Percentiles rank a stretch among this genome's conserved stretches.
These are phyloP conservation scores for Candida orba DNA, from an alignment of 805 yeast species.

Conservation along the genomic window DNA sequence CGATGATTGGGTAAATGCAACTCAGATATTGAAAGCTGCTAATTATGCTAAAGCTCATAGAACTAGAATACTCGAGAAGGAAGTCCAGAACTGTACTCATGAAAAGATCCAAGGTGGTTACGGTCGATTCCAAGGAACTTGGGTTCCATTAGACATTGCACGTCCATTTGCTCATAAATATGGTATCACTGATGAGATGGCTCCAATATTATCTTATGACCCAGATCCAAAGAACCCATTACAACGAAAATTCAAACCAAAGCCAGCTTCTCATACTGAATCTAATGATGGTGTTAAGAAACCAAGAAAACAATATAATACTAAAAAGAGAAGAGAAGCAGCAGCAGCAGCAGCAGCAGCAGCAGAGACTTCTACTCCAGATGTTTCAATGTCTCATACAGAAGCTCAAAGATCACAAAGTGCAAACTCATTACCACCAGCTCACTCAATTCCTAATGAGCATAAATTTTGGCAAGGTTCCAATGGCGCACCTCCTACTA, in stretches of 20 bases:
- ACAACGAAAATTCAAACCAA: slow-evolving; percentile 30
- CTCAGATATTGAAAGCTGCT: slow-evolving; percentile 74
- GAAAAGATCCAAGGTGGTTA: slow-evolving; percentile 83
- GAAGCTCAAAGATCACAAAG: background rate
- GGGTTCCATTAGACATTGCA: slow-evolving; percentile 72
- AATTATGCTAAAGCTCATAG: slow-evolving; percentile 73
- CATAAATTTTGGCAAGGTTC: slow-evolving; percentile 8
- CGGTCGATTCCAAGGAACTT: slow-evolving; percentile 80
- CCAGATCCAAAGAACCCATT: slow-evolving; percentile 41
- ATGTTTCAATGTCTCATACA: background rate
- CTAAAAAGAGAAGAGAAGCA: slow-evolving; percentile 21
- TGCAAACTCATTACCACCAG: slow-evolving; percentile 3
- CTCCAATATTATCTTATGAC: slow-evolving; percentile 46
- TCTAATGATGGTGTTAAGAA: slow-evolving; percentile 12
- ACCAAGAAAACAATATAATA: slow-evolving; percentile 17
- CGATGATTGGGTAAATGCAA: slow-evolving; percentile 92
- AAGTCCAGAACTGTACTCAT: slow-evolving; percentile 59
- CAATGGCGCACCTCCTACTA: slow-evolving; percentile 1
- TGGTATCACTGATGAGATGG: slow-evolving; percentile 43
- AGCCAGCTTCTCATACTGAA: slow-evolving; percentile 9
- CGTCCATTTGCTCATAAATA: slow-evolving; percentile 46
- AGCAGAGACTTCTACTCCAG: background rate
- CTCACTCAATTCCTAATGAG: slow-evolving; percentile 1
- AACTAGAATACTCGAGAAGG: slow-evolving; percentile 68
- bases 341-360: slow-evolving; percentile 16